Evolutionary conservation across 352 stramenopile species (phyloP), one percentile per base, ranked within the genome.

Genomic region (Phytopythium sindhum): DNA sequence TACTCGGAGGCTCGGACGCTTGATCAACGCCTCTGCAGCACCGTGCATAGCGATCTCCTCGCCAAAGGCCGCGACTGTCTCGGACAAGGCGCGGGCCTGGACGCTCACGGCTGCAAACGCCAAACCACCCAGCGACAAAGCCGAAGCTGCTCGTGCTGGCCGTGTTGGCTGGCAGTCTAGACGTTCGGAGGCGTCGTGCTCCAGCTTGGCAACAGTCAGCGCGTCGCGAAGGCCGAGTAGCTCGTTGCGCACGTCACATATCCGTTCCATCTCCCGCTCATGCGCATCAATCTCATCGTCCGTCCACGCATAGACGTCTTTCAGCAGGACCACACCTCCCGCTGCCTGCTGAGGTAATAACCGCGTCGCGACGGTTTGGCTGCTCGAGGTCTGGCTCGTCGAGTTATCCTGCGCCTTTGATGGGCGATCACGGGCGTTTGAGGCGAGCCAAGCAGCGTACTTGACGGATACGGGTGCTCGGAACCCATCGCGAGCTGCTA

Each of bases 281-380:
- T 84, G 73, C 4, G 19, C 39, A 29, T 80, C 71, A 37, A 88
- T 81, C 24, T 88, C 75, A 9, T 75, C 61, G 39, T 90, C 73
- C 1, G 61, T 80, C 81, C 78, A 87, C 26, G 57, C 55, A 56
- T 71, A 81, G 47, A 81, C 64, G 24, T 80, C 64, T 26, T 72
- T 67, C 15, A 86, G 44, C 8, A 51, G 47, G 42, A 77, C 57
- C 0, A 52, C 9, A 14, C 14, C 26, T 26, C 35, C 41, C 28
- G 55, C 37, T 2, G 23, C 24, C 39, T 52, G 37, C 8, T 44
- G 37, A 21, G 55, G 55, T 10, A 33, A 9, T 23, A 60, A 5
- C 23, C 23, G 45, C 23, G 45, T 31, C 45, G 23, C 11, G n/a
- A 11, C 23, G 12, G 47, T 11, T 15, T 0, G 23, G 47, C 4